Base-by-base conservation (phyloP, 1,284 basidiomycete genomes). In the Anthracocystis setariae region DNA sequence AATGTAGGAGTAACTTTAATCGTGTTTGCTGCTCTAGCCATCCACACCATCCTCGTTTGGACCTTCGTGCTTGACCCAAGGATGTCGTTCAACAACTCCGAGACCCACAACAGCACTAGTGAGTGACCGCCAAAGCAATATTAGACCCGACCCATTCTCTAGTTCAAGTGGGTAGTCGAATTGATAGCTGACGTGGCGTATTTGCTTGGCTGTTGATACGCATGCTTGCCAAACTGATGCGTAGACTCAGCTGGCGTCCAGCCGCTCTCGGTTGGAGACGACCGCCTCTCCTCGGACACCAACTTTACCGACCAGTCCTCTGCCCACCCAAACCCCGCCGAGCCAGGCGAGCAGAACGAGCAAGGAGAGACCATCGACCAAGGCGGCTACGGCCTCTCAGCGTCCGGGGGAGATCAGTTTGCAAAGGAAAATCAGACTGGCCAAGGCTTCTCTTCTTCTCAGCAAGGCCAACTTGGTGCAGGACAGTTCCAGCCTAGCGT, bases 401-500 rank as follows among this genome's bases (percentile, higher is more conserved):
- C 57, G 12, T 70, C 67, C 2, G 67, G 61, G 9, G 61, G 67
- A 4, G 67, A 70, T 44, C 61, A 70, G 27, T 70, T 70, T 37
- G 48, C 67, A 0, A 59, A 50, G 12, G 61, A 61, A 51, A 70
- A 70, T 39, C 67, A 70, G 46, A 70, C 67, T 1, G 67, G 67
- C 17, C 57, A 61, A 15, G 67, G 67, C 29, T 70, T 70, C 56
- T 58, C 56, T 15, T 67, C 64, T 37, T 37, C 35, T 9, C 8
- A 37, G n/a, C 35, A 37, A 17, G 35, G 35, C 12, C 35, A 37
- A 15, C 17, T 37, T 5, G 50, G 55, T 8, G 59, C 39, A 12
- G 67, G 67, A 29, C 67, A 70, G 33, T 65, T 70, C 33, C 24
- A 70, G 46, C 67, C 61, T 4, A 70, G 67, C 57, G 46, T 61